Evolutionary conservation across 2,329 filamentous ascomycete genomes (phyloP).

Genomic region (Kalaharituber pfeilii): DNA sequence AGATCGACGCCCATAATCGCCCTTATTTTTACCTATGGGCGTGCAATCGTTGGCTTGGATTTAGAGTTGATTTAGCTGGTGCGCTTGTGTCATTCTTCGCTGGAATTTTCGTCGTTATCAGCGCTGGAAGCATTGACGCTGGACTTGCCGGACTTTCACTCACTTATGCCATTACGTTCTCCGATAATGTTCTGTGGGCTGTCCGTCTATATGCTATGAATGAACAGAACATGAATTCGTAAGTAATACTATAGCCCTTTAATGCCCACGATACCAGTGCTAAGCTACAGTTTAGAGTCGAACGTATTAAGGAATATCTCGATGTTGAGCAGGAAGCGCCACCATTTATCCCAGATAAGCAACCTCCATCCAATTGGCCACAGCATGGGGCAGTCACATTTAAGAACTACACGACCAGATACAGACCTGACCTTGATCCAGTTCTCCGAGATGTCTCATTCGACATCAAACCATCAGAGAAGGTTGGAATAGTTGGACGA

Average conservation of each 20-base stretch:
- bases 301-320: constrained; percentile 92
- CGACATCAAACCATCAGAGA: constrained; percentile 69
- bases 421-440: constrained; percentile 53
- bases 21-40: constrained; percentile 96
- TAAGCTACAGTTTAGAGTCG: constrained; percentile 36
- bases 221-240: constrained; percentile 97
- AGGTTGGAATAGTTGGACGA: constrained; percentile 88
- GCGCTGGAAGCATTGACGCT: constrained; percentile 66
- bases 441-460: constrained; percentile 72
- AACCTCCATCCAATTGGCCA: constrained; percentile 70
- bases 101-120: constrained; percentile 74
- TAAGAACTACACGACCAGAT: constrained; percentile 84
- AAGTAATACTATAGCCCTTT: constrained; percentile 7
- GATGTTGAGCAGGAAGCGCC: constrained; percentile 88
- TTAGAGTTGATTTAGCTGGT: constrained; percentile 78
- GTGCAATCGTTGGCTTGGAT: constrained; percentile 87
- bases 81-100: constrained; percentile 88
- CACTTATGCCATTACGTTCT: constrained; percentile 91
- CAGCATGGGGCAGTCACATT: constrained; percentile 69
- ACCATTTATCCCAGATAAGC: constrained; percentile 56
- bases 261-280: neutral
- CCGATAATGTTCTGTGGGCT: constrained; percentile 91
- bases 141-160: constrained; percentile 85
- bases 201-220: constrained; percentile 86
- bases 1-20: constrained; percentile 78